Conservation (phyloP, 257 asterid genomes). For the Solanum arcanum region DNA sequence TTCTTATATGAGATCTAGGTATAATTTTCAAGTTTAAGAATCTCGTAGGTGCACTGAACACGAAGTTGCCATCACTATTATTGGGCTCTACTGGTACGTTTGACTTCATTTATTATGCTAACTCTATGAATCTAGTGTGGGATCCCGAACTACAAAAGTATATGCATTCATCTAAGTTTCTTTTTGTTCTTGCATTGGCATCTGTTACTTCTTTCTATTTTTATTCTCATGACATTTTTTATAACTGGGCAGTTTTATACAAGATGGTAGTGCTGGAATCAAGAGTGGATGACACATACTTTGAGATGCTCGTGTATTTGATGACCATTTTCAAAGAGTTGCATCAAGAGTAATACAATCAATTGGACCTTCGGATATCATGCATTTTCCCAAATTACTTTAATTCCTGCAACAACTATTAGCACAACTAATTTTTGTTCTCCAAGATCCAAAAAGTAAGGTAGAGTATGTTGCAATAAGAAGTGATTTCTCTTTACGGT, state of each 20-base stretch:
- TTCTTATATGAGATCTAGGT: too few species aligned
- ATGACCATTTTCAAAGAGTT: too few species aligned
- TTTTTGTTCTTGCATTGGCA: neutral
- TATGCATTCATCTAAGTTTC: neutral
- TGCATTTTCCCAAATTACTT: neutral
- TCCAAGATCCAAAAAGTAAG: neutral
- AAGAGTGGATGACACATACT: too few species aligned
- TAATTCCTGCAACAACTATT: neutral
- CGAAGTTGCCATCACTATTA: neutral
- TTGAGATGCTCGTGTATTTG: too few species aligned
- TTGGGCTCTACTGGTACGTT: neutral
- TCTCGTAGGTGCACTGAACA: neutral
- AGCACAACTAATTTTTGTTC: neutral
- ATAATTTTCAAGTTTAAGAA: neutral
- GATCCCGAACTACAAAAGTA: neutral
- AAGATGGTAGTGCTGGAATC: neutral
- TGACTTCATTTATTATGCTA: neutral
- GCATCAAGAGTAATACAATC: too few species aligned
- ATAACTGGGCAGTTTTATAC: neutral
- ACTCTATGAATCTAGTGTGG: neutral
- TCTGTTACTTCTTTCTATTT: neutral
- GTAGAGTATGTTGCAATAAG: neutral
- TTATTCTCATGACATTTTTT: neutral
- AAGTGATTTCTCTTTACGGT: neutral
- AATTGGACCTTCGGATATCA: too few species aligned